Evolutionary conservation across 495 filamentous ascomycete genomes (phyloP).

Genomic region (Penicillium tannophilum): DNA sequence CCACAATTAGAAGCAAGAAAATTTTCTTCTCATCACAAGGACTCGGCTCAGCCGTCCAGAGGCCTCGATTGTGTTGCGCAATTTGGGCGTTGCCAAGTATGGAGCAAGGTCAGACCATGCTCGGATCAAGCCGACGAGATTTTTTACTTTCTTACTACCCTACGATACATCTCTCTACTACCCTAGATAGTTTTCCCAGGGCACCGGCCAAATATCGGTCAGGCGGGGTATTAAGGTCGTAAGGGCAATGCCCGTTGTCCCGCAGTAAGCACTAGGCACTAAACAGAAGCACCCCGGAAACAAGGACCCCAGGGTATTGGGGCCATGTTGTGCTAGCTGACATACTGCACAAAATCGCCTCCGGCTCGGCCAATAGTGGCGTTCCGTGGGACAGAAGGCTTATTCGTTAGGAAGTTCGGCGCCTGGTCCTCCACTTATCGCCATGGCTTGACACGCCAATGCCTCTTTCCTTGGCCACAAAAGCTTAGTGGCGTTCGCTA

Average conservation of each 20-base stretch:
- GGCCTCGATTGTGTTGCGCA: neutral
- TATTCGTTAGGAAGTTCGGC: conserved; percentile 14
- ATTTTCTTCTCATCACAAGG: conserved; percentile 3
- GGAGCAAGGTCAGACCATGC: neutral
- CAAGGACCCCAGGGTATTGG: neutral
- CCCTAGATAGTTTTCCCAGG: neutral
- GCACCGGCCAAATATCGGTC: conserved; percentile 7
- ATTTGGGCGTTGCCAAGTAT: neutral
- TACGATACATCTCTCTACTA: neutral
- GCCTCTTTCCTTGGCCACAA: conserved; percentile 19
- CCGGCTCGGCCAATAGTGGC: conserved; percentile 11
- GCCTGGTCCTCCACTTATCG: conserved; percentile 13
- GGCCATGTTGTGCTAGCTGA: conserved; percentile 8
- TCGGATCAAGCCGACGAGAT: neutral
- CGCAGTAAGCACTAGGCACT: conserved; percentile 8
- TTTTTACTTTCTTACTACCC: neutral
- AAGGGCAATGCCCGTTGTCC: neutral
- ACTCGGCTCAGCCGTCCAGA: neutral
- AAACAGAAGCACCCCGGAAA: conserved; percentile 9
- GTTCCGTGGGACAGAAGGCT: conserved; percentile 11
- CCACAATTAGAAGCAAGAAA: neutral
- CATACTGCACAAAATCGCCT: neutral
- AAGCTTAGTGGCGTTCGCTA: conserved; percentile 25
- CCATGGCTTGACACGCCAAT: conserved; percentile 11
- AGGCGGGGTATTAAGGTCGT: conserved; percentile 7